A percentile compares a stretch with the other conserved stretches of the same genome.
Conservation (phyloP, 352 stramenopile genomes). For the Phytophthora pini region DNA sequence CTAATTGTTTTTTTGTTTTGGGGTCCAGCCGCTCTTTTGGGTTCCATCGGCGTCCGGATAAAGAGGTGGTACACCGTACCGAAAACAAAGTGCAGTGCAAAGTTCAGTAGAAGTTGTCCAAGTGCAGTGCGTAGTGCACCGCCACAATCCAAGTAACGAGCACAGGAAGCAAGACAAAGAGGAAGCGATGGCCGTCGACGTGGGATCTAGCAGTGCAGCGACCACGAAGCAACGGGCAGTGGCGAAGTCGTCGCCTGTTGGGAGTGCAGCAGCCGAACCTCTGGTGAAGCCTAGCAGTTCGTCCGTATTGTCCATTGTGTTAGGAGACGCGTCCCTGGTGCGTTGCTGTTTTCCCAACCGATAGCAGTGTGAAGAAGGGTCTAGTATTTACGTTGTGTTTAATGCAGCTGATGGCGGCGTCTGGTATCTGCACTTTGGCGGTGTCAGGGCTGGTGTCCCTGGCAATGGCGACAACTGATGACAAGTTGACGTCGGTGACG, state of each 20-base stretch:
- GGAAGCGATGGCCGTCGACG: constrained; percentile 26
- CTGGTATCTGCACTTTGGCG: constrained; percentile 60
- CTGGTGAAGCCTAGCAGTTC: constrained; percentile 23
- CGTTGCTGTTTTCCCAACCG: constrained; percentile 1
- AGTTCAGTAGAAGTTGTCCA: constrained; percentile 1
- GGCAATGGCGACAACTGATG: constrained; percentile 50
- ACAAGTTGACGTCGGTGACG: constrained; percentile 51
- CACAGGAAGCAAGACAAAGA: not conserved
- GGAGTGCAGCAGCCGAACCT: constrained; percentile 9
- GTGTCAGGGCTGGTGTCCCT: constrained; percentile 63
- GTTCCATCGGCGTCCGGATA: not conserved
- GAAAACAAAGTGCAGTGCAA: not conserved
- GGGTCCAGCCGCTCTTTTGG: constrained; percentile 1
- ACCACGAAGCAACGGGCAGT: constrained; percentile 26
- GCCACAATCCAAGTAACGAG: constrained; percentile 9
- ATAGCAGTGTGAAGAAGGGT: not conserved
- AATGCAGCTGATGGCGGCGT: constrained; percentile 32
- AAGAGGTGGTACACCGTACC: no score
- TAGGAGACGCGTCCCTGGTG: constrained; percentile 61
- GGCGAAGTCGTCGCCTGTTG: constrained; percentile 2
- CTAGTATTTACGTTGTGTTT: not conserved
- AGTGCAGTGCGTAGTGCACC: not conserved
- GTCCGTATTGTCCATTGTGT: constrained; percentile 47
- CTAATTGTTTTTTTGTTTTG: not conserved
- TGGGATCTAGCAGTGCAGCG: constrained; percentile 14